Evolutionary conservation across 2,329 filamentous ascomycete genomes (phyloP), one percentile per base, ranked within the genome.

Genomic region (Chaetomiaceae sp.): DNA sequence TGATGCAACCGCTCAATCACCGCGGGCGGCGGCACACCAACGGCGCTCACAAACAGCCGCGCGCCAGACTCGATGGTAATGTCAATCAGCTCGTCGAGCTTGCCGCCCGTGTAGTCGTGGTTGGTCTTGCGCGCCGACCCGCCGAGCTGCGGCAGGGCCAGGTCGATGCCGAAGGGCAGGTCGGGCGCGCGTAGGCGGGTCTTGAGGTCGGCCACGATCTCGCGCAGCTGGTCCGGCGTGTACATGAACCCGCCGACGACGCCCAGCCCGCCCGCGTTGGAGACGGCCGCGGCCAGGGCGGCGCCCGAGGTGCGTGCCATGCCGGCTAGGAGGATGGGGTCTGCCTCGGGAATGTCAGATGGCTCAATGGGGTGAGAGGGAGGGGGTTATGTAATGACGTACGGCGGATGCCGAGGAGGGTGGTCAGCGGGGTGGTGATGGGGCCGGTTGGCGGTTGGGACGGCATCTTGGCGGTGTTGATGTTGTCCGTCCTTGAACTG

Each of bases 41-140:
- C 89, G 1, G 91, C 91, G 42, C 76, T 82, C 34, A 96, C 88
- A 62, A 97, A 96, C 39, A 96, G 69, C 61, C 75, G 80, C 7
- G 91, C 88, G n/a, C 87, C 85, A 56, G 86, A 85, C 58, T 83
- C 80, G 57, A 96, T 87, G 3, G 84, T 87, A 35, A 96, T 87
- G 58, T 88, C 84, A 55, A 96, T 85, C 27, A 96, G 74, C 65
- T 94, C 84, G 63, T 94, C 86, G 14, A 96, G 78, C 65, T 88
- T 85, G 34, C 91, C 91, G 56, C 85, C 77, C 1, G 91, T 96
- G 72, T 97, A 97, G 67, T 96, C 91, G 68, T 95, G 88, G 69
- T 96, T 97, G 3, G 91, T 96, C 65, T 86, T 86, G 54, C 91
- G 81, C 6, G 91, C 91, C 27, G 69, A 74, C 33, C 85, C 88